Evolutionary conservation across 441 rosid genomes (phyloP), one percentile per base, ranked within the genome.

Genomic region (Euphorbia corollata): DNA sequence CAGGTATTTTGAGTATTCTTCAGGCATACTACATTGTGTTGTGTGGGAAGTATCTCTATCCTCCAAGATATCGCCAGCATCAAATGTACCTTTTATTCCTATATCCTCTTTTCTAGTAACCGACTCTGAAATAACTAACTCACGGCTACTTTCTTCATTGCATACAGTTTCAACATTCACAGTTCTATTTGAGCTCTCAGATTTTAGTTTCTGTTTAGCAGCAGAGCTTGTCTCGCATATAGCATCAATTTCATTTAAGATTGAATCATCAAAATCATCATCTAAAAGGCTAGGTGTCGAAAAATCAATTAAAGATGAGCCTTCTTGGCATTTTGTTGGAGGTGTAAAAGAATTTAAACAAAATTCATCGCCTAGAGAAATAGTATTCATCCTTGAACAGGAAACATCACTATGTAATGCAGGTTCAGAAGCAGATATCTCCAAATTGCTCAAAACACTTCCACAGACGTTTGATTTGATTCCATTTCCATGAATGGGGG

Each of bases 171-270:
- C 79, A 45, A 57, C 68, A 16, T 11, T 43, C 61, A 65, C 5
- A 54, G 65, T 47, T 32, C 75, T 50, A 68, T 5, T 73, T 36
- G 71, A 75, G 69, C 77, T 78, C 39, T 59, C 68, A 47, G 63
- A 64, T 53, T 74, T 81, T 54, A 10, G 9, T 75, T 75, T 83
- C 19, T n/a, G n/a, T n/a, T n/a, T n/a, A n/a, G 73, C 78, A 55
- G 79, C 77, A 65, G 93, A 85, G 50, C 75, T 72, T 61, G 76
- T 83, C 72, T 84, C 84, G 53, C 83, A 84, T 61, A 90, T 75
- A 45, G 81, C 83, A 67, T 90, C 97, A 54, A 92, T 89, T 82
- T 88, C 91, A 71, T 78, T 77, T 72, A 86, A 71, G 54, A 88
- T 24, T 23, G 87, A 82, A 27, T 87, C 89, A 68, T 90, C 91